Evolutionary conservation across 2,329 filamentous ascomycete species (phyloP), one percentile per base, ranked within the genome.

Genomic region (Pyricularia sp.): DNA sequence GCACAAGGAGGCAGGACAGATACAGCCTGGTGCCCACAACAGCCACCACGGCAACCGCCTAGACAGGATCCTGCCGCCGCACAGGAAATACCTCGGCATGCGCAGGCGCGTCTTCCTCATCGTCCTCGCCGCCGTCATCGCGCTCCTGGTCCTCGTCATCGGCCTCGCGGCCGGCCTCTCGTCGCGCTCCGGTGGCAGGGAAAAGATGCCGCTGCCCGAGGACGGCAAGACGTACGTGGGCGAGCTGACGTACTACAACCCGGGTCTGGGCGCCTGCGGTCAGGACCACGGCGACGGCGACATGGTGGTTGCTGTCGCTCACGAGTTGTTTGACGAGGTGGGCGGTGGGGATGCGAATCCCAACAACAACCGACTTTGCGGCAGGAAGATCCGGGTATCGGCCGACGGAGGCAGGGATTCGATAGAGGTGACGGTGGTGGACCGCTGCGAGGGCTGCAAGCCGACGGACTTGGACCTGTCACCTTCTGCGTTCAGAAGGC

Each of bases 381-480:
- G 88, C 2, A 81, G 81, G 73, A 87, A 82, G 76, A 85, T 95
- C n/a, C 81, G 89, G 30, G 84, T 92, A 31, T 70, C 76, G 78
- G 20, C 42, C 42, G 68, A 81, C 79, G 14, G 80, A 76, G 28
- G 80, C 76, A 69, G 75, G 75, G 73, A 42, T n/a, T 75, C 71
- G 26, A 75, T 78, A 1, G 86, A 88, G 72, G 82, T 92, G 30
- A 88, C 79, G 25, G 86, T 93, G 7, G 89, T 92, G 6, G 90
- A 93, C 78, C 82, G 89, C 67, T 93, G 90, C 78, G 76, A 71
- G 0, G 83, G 79, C 0, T 87, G 85, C 72, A 73, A 72, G 30
- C 72, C 79, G 11, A 75, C 78, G 30, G 82, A 86, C 73, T 71
- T 87, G 23, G 85, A 87, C 72, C 76, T 85, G 26, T 84, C 80